Evolutionary conservation across 1,139 yeast genomes (phyloP).

Genomic region (Eremothecium cymbalariae): DNA sequence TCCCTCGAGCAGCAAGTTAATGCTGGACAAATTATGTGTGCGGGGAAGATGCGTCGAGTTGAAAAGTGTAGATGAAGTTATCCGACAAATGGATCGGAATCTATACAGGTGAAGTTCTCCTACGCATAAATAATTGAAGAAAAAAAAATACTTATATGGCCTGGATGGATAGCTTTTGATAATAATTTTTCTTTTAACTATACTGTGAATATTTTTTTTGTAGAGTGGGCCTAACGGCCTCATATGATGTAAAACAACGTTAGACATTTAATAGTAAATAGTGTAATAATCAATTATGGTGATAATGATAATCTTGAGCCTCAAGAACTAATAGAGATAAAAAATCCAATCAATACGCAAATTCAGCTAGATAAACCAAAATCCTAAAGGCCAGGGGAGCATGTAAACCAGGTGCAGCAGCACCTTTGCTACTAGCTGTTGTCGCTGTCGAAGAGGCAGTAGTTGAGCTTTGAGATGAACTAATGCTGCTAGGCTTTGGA

Average conservation of each 20-base stretch:
- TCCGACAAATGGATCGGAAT: conserved; percentile 16
- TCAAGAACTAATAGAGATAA: no score
- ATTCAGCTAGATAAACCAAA: no score
- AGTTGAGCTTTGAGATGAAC: conserved; percentile 22
- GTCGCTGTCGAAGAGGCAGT: conserved; percentile 20
- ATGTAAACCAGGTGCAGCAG: conserved; percentile 15
- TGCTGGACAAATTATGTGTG: conserved; percentile 5
- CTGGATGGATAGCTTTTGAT: neutral
- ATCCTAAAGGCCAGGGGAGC: conserved; percentile 18
- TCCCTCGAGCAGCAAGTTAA: conserved; percentile 2
- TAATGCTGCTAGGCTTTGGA: conserved; percentile 31
- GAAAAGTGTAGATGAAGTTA: conserved; percentile 15
- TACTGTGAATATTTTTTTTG: neutral
- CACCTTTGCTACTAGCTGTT: no score
- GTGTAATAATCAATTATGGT: no score
- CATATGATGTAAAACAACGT: no score
- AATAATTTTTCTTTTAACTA: neutral
- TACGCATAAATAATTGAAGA: no score
- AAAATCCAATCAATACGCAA: no score
- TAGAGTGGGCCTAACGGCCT: no score
- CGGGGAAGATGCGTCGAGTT: conserved; percentile 14
- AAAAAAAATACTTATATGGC: no score
- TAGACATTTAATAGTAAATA: no score
- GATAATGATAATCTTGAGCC: no score
- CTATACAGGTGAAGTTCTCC: no score